phyloP scores from a whole-genome alignment of 2,329 filamentous ascomycete species.

The Xylariaceae sp. region DNA sequence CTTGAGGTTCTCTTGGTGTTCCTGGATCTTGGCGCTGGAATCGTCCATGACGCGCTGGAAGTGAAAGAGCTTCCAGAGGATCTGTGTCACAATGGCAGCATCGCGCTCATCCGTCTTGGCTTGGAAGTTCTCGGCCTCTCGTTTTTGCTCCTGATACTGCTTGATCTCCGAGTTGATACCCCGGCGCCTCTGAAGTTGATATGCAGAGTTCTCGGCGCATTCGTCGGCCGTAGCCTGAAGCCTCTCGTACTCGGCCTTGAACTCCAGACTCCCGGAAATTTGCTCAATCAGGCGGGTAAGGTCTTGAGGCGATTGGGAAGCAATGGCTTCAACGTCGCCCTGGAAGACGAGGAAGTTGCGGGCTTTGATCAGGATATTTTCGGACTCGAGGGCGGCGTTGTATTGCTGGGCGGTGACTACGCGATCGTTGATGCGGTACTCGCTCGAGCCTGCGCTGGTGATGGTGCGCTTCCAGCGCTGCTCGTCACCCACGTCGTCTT shows the following conservation, averaged over 20 bases:
- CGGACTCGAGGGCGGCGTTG: conserved; percentile 82
- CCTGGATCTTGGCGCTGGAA: conserved; percentile 82
- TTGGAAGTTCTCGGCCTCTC: conserved; percentile 88
- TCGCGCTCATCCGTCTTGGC: conserved; percentile 86
- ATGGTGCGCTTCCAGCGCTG: conserved; percentile 95
- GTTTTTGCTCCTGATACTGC: conserved; percentile 94
- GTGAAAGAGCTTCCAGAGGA: conserved; percentile 93
- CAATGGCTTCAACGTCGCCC: conserved; percentile 94
- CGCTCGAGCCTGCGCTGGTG: conserved; percentile 78
- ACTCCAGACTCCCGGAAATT: conserved; percentile 91
- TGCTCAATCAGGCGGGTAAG: conserved; percentile 92
- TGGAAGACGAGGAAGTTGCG: conserved; percentile 98
- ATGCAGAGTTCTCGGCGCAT: conserved; percentile 79
- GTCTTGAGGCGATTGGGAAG: conserved; percentile 88
- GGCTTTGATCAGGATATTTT: conserved; percentile 97
- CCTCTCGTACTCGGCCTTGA: conserved; percentile 87
- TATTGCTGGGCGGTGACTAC: conserved; percentile 85
- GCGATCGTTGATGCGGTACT: conserved; percentile 94
- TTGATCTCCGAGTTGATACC: conserved; percentile 98
- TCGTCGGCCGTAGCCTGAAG: conserved; percentile 82
- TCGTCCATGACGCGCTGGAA: conserved; percentile 91
- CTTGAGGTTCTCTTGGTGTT: conserved; percentile 89
- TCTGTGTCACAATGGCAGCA: conserved; percentile 83
- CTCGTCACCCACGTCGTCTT: conserved; percentile 91
- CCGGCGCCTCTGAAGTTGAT: conserved; percentile 80